Evolutionary conservation across 2,329 filamentous ascomycete species (phyloP), one percentile per base, ranked within the genome.

Genomic region (Fusarium sp.): DNA sequence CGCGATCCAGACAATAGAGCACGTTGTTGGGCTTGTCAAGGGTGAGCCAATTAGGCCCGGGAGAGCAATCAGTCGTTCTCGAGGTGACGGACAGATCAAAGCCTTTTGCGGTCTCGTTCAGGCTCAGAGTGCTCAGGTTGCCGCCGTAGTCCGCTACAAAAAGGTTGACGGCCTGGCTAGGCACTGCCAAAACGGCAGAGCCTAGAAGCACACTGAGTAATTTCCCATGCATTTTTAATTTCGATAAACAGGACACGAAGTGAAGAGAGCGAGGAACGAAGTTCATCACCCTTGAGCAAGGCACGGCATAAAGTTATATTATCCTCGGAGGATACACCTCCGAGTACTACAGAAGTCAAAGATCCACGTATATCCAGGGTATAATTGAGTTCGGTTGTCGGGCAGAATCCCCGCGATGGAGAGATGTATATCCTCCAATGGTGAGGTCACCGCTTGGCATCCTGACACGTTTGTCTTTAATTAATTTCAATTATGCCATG

Each of bases 1-100:
- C 75, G 1, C 75, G 73, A 11, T 77, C 72, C 4, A 73, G 60
- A 29, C 75, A 77, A 45, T 77, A 77, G 6, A 77, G 72, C 9
- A 75, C 72, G 5, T 60, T 65, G 14, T 52, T 70, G 1, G 54
- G 14, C 18, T 62, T 41, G 19, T 77, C 75, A 0, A 77, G 63
- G 0, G 72, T 74, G 8, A 77, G 41, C 75, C 73, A 76, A 1
- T 64, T 68, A 21, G 75, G 75, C 4, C 65, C 70, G 9, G 52
- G 61, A 21, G 68, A 59, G 10, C 75, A 77, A 5, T 74, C 73
- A 0, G 62, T n/a, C 3, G 70, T 57, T 16, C 25, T 46, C 1
- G 70, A 73, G 15, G 62, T 58, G 10, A 73, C 59, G 3, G 66
- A n/a, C 1, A 77, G 69, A 14, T 55, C 39, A 10, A 54, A 41